phyloP scores from a whole-genome alignment of 306 rosid species.

The Quercus dentata region DNA sequence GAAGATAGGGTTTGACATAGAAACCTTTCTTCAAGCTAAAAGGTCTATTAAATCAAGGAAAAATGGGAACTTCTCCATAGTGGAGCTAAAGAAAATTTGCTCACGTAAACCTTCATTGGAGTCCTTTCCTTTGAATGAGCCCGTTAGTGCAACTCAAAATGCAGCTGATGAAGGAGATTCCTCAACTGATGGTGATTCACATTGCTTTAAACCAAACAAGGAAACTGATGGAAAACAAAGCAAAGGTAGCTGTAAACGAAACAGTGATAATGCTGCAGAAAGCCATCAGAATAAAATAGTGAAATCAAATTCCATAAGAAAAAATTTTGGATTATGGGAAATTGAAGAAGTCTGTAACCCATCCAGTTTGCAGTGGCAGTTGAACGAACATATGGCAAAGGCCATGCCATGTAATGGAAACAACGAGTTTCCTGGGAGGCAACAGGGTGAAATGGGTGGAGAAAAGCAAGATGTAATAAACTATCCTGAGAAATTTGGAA shows the following conservation, averaged over 20 bases:
- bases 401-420: constrained; percentile 28
- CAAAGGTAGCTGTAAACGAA: constrained; percentile 19
- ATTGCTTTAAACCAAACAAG: constrained; percentile 23
- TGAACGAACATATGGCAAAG: constrained; percentile 24
- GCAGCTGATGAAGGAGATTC: constrained; percentile 46
- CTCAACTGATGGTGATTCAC: constrained; percentile 19
- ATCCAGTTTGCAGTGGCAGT: constrained; percentile 15
- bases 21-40: constrained; percentile 73
- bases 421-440: constrained; percentile 28
- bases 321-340: constrained; percentile 20
- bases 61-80: constrained; percentile 30
- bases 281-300: constrained; percentile 17
- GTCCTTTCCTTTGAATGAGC: constrained; percentile 52
- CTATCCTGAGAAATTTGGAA: constrained; percentile 19
- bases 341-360: constrained; percentile 2
- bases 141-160: constrained; percentile 45
- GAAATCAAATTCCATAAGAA: constrained; percentile 22
- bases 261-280: constrained; percentile 4
- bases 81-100: constrained; percentile 45
- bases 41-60: constrained; percentile 36
- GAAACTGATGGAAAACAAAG: constrained; percentile 17
- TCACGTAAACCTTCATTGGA: constrained; percentile 49
- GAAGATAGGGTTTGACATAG: constrained; percentile 72
- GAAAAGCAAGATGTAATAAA: constrained; percentile 2
- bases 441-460: constrained; percentile 24